Evolutionary conservation across 331 rosid genomes (phyloP), one percentile per base, ranked within the genome.

Genomic region (Quercus lobata): DNA sequence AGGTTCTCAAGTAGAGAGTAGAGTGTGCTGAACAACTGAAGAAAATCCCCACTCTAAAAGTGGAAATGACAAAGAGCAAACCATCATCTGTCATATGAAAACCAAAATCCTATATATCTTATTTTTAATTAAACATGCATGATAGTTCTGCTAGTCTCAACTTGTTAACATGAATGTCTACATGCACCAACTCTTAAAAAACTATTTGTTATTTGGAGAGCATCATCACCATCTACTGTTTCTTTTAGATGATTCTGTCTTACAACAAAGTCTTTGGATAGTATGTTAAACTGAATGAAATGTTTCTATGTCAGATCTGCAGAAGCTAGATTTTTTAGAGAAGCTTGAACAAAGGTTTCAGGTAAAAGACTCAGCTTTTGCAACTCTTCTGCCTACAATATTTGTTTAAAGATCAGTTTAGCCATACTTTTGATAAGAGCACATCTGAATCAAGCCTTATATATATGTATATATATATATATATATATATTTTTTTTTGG

Each of bases 301-400:
- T 63, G 15, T 25, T 63, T 16, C 70, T 63, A 17, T 37, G 74
- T 4, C 74, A 70, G 75, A 46, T n/a, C 32, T 71, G 75, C 19
- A 22, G 60, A 71, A 44, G 37, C 57, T 71, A 2, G 75, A 71
- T 46, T 12, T 5, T 24, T 71, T 71, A 12, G 75, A 71, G 34
- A 71, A 71, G 75, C 75, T 71, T 49, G 75, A 71, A 71, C 35
- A 46, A 46, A 71, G 34, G 75, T 32, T 30, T 52, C 35, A 70
- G 74, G 74, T 70, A 70, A 44, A 69, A 14, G 25, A 4, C 2
- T 1, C 74, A 70, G 16, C 29, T 44, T 69, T n/a, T 27, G 10
- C 16, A 25, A 29, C 70, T 63, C 21, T 63, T 22, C 19, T 61
- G 30, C 68, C 29, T 61, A 24, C 49, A 34, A 14, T n/a, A n/a